Conservation (phyloP, 148 eudicot species). For the Fallopia convolvulus region DNA sequence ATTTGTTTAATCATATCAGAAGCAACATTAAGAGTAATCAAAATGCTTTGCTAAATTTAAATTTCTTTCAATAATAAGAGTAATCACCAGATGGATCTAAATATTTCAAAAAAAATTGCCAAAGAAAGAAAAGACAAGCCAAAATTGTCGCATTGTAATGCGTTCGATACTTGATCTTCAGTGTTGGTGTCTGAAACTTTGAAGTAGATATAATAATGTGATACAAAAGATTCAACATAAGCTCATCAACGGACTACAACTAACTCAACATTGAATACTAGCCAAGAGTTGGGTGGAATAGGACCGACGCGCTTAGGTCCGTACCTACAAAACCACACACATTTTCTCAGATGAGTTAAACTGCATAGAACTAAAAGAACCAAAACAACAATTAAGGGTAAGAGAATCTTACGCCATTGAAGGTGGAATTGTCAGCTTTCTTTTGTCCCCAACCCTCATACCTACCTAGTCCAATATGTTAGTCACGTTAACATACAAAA, state of each 20-base stretch:
- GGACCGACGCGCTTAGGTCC: constrained; percentile 43
- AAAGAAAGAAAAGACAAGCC: neutral
- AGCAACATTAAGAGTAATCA: neutral
- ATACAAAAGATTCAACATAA: neutral
- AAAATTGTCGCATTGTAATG: neutral
- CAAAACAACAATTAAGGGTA: neutral
- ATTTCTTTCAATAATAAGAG: neutral
- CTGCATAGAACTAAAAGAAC: too few relatives aligned
- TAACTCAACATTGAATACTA: constrained; percentile 72
- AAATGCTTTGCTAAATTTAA: too few relatives aligned
- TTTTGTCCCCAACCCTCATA: constrained; percentile 93
- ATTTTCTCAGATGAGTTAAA: too few relatives aligned
- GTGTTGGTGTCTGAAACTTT: neutral
- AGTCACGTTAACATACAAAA: neutral
- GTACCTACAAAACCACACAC: constrained; percentile 38
- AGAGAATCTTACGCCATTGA: constrained; percentile 77
- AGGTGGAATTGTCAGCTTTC: constrained; percentile 92
- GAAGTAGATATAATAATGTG: neutral
- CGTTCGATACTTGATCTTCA: neutral
- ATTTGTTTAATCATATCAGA: too few relatives aligned
- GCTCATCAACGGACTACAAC: constrained; percentile 30
- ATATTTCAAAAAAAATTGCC: neutral
- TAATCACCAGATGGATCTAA: neutral
- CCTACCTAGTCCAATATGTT: constrained; percentile 31
- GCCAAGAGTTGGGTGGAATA: constrained; percentile 70